Conservation (phyloP, 257 asterid genomes). For the Striga asiatica region DNA sequence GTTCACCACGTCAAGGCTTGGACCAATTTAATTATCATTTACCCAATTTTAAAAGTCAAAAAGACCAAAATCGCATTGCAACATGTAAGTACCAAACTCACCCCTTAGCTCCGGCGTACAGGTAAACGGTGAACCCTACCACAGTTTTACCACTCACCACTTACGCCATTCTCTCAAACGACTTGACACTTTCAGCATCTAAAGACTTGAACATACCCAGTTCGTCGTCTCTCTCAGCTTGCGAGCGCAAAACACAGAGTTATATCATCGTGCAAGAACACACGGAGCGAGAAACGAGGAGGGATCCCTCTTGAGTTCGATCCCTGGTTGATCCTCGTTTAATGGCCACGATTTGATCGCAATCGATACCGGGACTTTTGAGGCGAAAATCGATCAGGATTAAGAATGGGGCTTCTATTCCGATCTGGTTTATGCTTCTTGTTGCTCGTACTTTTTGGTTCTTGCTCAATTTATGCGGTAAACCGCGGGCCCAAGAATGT, state of each 20-base stretch:
- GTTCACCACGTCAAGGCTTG: too few relatives aligned
- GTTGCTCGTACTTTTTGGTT: constrained; percentile 26
- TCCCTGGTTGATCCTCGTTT: constrained; percentile 12
- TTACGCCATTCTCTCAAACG: too few relatives aligned
- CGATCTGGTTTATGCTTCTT: constrained; percentile 57
- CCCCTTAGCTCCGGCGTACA: too few relatives aligned
- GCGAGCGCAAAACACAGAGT: background rate
- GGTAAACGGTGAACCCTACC: too few relatives aligned
- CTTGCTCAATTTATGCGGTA: constrained; percentile 38
- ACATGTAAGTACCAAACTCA: too few relatives aligned
- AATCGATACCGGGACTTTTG: constrained; percentile 9
- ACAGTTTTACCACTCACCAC: too few relatives aligned
- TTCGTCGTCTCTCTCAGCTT: too few relatives aligned
- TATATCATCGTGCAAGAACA: background rate
- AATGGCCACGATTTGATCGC: constrained; percentile 26
- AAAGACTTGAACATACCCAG: too few relatives aligned
- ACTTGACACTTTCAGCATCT: too few relatives aligned
- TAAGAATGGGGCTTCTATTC: constrained; percentile 41
- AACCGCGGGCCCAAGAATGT: constrained; percentile 78
- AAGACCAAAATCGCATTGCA: too few relatives aligned
- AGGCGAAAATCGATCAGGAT: constrained; percentile 21
- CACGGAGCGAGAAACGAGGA: background rate
- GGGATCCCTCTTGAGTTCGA: constrained; percentile 1
- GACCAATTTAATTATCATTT: too few relatives aligned
- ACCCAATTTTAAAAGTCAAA: too few relatives aligned